These are phyloP conservation scores for Abrus precatorius DNA, from an alignment of 306 rosid species.

Conservation along the genomic window DNA sequence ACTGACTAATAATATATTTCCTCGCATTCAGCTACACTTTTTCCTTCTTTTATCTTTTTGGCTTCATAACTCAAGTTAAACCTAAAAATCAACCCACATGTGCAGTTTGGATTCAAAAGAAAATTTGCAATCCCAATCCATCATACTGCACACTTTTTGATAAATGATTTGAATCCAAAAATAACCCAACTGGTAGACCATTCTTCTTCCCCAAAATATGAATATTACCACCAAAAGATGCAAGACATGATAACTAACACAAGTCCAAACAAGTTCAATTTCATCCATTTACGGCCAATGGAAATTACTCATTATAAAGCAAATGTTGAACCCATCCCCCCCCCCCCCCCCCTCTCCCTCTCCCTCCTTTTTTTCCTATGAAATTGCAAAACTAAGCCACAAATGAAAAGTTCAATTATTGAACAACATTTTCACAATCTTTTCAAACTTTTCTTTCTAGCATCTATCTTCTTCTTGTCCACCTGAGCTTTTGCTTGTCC, in stretches of 20 bases:
- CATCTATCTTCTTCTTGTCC: conserved; percentile 96
- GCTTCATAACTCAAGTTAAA: neutral
- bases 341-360: neutral
- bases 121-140: conserved; percentile 1
- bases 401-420: conserved; percentile 51
- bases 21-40: no score
- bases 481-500: conserved; percentile 70
- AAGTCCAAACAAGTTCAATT: conserved; percentile 45
- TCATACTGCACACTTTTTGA: neutral
- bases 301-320: conserved; percentile 36
- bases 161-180: conserved; percentile 1
- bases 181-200: neutral
- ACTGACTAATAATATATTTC: no score
- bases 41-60: no score
- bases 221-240: neutral
- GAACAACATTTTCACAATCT: conserved; percentile 71
- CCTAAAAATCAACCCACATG: neutral
- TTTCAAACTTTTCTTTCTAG: conserved; percentile 97
- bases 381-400: conserved; percentile 43
- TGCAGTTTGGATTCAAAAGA: neutral
- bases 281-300: conserved; percentile 44
- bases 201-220: neutral
- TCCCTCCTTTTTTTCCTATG: conserved; percentile 4
- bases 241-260: conserved; percentile 13
- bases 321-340: conserved; percentile 37